A percentile compares a stretch with the other conserved stretches of the same genome.
Conservation (phyloP, 108 stramenopile genomes). For the Skeletonema potamos region DNA sequence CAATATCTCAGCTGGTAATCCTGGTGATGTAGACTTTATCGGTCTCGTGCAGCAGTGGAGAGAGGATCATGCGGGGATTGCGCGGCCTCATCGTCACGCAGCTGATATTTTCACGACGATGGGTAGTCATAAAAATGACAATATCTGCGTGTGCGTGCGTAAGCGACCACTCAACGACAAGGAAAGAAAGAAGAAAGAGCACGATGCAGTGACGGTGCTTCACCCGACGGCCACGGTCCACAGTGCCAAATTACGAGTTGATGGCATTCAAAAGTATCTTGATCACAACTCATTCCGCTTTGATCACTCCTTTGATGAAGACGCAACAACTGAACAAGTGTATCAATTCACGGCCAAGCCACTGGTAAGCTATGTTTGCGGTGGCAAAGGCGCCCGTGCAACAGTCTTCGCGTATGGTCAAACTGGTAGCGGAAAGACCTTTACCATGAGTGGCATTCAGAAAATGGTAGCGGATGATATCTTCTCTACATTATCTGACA, state of each 20-base stretch:
- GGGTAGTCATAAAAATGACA: conserved; percentile 9
- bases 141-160: conserved; percentile 89
- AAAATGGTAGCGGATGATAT: conserved; percentile 86
- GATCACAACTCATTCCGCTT: conserved; percentile 93
- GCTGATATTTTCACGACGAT: too few relatives aligned
- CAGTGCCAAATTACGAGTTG: conserved; percentile 93
- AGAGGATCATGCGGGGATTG: conserved; percentile 50
- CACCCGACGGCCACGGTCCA: conserved; percentile 96
- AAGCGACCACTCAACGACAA: conserved; percentile 85
- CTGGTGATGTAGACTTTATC: conserved; percentile 98
- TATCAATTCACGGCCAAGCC: conserved; percentile 86
- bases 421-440: conserved; percentile 92
- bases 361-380: conserved; percentile 86
- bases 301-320: conserved; percentile 92
- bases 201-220: conserved; percentile 93
- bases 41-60: conserved; percentile 90
- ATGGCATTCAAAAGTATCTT: conserved; percentile 98
- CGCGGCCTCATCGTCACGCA: conserved; percentile 11
- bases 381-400: conserved; percentile 65
- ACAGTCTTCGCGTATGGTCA: conserved; percentile 95
- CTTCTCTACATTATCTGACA: conserved; percentile 58
- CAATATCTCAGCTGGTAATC: conserved; percentile 88
- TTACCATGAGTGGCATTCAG: conserved; percentile 95
- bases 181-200: conserved; percentile 80
- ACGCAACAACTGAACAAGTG: conserved; percentile 70